Base-by-base conservation (phyloP, 2,329 filamentous ascomycete species). In the Pseudogymnoascus sp. region DNA sequence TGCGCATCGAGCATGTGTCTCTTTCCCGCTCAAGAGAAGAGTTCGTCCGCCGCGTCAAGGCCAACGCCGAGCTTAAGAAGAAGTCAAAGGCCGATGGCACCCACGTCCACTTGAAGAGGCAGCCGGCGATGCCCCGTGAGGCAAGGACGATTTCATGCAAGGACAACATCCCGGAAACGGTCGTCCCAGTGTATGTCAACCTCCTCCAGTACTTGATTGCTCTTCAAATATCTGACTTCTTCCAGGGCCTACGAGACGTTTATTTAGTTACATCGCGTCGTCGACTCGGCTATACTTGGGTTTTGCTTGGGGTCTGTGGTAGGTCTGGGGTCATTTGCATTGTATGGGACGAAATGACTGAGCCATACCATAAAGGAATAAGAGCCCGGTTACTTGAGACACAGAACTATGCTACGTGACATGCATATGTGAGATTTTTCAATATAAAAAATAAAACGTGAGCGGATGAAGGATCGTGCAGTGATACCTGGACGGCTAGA, bases 1-100 rank as follows among this genome's bases (percentile, higher is more conserved):
- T 99, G 82, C 91, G 94, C 78, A 81, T 97, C 80, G 94, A 99
- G 89, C 94, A 99, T 88, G 86, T 99, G 81, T 81, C 82, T 76
- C 90, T 90, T 77, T 97, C 93, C 72, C 90, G 94, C 78, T 97
- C 93, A 75, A 87, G 94, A 77, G 93, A 97, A 75, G 93, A 94
- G 79, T 97, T 99, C 86, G 81, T 97, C 75, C 88, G 85, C 83
- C 89, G 93, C 76, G 93, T 99, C 79, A 97, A 97, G 91, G 81
- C 86, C 77, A 97, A 97, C 83, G 92, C 92, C 75, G 87, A 85
- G 77, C 88, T 91, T 80, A 94, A 92, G 87, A 88, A 88, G 80
- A 83, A 95, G 84, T 92, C 93, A 76, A 96, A 96, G 88, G 84
- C 86, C 73, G 87, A 92, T 74, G 94, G 94, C 75, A 85, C 85